phyloP scores from a whole-genome alignment of 1,139 yeast species.

The Hyphopichia khmerensis region DNA sequence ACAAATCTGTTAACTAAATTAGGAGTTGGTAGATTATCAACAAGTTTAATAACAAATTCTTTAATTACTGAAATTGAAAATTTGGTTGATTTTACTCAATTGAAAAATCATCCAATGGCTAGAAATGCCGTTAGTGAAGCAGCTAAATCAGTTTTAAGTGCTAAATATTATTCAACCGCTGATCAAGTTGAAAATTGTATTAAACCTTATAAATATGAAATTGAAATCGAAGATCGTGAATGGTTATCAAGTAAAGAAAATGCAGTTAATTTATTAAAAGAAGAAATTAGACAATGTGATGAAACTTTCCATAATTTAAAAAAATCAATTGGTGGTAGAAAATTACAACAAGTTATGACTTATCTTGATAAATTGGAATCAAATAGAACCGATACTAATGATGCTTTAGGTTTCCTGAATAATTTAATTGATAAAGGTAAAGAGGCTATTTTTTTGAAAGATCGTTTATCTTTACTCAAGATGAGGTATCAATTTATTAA shows the following conservation, averaged over 20 bases:
- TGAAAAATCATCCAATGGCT: constrained; percentile 83
- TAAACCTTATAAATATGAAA: constrained; percentile 95
- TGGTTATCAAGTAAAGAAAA: constrained; percentile 85
- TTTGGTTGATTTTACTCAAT: constrained; percentile 68
- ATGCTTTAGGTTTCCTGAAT: constrained; percentile 75
- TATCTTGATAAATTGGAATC: constrained; percentile 57
- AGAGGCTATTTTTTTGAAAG: constrained; percentile 79
- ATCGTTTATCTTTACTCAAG: constrained; percentile 68
- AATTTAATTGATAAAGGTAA: constrained; percentile 73
- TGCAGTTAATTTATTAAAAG: constrained; percentile 68
- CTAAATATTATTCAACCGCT: constrained; percentile 86
- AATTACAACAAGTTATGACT: constrained; percentile 77
- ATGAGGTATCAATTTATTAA: constrained; percentile 78
- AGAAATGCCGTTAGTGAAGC: constrained; percentile 81
- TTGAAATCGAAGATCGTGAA: constrained; percentile 92
- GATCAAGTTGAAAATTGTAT: constrained; percentile 98
- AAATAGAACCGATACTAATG: constrained; percentile 50
- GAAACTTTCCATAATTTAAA: constrained; percentile 62
- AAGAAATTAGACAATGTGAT: constrained; percentile 83
- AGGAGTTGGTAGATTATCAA: constrained; percentile 90
- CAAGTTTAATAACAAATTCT: constrained; percentile 78
- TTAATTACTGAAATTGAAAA: constrained; percentile 75
- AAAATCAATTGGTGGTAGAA: constrained; percentile 76
- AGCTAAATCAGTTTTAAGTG: constrained; percentile 72
- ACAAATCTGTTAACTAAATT: constrained; percentile 83